Conservation (phyloP, 1,139 yeast genomes). For the Zygosaccharomyces pseudobailii region DNA sequence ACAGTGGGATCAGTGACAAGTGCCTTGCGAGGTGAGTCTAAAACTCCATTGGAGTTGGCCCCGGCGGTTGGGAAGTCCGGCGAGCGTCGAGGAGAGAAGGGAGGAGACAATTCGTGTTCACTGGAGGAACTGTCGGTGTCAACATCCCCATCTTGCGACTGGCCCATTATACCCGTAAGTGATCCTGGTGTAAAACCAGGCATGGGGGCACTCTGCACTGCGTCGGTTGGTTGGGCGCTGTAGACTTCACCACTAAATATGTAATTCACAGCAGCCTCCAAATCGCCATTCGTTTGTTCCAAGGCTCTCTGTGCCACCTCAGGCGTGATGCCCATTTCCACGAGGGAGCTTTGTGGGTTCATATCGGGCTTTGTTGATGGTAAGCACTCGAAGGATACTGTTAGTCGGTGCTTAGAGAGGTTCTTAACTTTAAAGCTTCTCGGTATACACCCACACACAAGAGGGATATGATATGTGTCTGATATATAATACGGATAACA, state of each 20-base stretch:
- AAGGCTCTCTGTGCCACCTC: constrained; percentile 30
- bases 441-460: not conserved
- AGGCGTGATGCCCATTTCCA: constrained; percentile 31
- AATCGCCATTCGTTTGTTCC: constrained; percentile 20
- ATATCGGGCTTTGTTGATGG: not conserved
- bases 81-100: not conserved
- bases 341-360: constrained; percentile 14
- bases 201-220: not conserved
- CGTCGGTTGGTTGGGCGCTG: not conserved
- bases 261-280: constrained; percentile 30
- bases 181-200: constrained; percentile 1
- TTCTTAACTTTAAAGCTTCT: not conserved
- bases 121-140: constrained; percentile 6
- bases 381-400: not conserved
- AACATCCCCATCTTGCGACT: constrained; percentile 6
- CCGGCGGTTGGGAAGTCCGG: not conserved
- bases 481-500: not conserved
- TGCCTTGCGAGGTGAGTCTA: constrained; percentile 6
- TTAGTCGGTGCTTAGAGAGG: not conserved
- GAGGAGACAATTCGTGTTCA: not conserved
- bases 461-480: not conserved
- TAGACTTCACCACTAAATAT: constrained; percentile 17
- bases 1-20: constrained; percentile 23
- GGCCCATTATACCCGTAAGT: not conserved
- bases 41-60: not conserved